A percentile compares a stretch with the other conserved stretches of the same genome.
Conservation (phyloP, 2,329 filamentous ascomycete genomes). For the Colletotrichum shisoi region DNA sequence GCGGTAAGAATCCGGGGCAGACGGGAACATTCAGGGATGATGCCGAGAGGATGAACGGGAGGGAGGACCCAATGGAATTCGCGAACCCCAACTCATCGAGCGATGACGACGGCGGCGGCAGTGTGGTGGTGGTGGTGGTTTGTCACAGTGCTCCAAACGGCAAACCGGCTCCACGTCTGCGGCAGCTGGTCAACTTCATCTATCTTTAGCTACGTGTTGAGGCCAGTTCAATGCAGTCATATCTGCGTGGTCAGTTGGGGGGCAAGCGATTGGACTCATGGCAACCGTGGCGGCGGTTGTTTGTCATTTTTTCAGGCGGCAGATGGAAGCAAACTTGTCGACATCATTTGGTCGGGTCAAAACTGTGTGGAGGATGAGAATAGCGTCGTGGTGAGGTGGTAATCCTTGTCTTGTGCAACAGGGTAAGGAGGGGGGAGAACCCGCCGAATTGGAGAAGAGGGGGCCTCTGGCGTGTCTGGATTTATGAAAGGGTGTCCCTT, state of each 20-base stretch:
- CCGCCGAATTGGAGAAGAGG: background rate
- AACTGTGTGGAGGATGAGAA: conserved; percentile 3
- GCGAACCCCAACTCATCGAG: conserved; percentile 8
- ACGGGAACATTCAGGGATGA: conserved; percentile 25
- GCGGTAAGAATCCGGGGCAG: conserved; percentile 4
- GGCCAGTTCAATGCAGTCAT: conserved; percentile 12
- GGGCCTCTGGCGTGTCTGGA: background rate
- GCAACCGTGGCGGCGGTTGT: conserved; percentile 7
- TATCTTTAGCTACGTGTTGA: conserved; percentile 5
- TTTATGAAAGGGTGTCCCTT: conserved; percentile 1
- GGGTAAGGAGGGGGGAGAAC: conserved; percentile 9
- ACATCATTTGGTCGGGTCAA: background rate
- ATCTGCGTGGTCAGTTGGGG: conserved; percentile 24
- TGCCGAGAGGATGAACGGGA: conserved; percentile 20
- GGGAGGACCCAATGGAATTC: conserved; percentile 24
- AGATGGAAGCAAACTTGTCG: conserved; percentile 27
- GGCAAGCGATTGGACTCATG: conserved; percentile 11
- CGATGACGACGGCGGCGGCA: conserved; percentile 22
- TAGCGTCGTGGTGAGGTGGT: conserved; percentile 21
- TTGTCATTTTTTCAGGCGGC: conserved; percentile 8
- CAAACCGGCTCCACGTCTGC: conserved; percentile 12
- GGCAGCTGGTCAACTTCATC: background rate
- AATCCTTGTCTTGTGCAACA: conserved; percentile 27
- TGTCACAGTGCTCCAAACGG: conserved; percentile 9
- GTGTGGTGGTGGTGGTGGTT: conserved; percentile 19